Conservation (phyloP, 352 stramenopile species). For the Pythium apleroticum region DNA sequence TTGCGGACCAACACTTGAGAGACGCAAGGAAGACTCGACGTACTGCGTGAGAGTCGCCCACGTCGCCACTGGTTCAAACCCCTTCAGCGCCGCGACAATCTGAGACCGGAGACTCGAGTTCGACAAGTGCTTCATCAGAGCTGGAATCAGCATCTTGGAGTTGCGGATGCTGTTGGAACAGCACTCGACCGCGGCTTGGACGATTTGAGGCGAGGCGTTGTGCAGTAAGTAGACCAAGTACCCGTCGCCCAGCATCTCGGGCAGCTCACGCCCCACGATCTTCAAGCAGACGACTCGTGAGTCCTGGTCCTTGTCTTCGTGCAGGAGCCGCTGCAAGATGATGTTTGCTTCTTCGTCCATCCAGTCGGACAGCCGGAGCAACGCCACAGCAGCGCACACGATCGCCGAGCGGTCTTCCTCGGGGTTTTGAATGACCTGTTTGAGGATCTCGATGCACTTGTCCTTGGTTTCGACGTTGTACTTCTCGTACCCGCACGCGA, state of each 20-base stretch:
- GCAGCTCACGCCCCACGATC: slow-evolving; percentile 79
- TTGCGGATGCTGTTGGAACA: slow-evolving; percentile 74
- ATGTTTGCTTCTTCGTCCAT: slow-evolving; percentile 86
- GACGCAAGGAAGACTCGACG: slow-evolving; percentile 42
- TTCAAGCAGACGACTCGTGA: slow-evolving; percentile 77
- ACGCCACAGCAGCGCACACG: slow-evolving; percentile 72
- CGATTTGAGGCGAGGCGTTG: slow-evolving; percentile 62
- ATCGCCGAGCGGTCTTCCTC: slow-evolving; percentile 69
- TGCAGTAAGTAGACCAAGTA: slow-evolving; percentile 86
- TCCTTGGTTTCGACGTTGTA: slow-evolving; percentile 53
- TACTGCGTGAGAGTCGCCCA: slow-evolving; percentile 74
- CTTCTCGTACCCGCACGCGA: slow-evolving; percentile 77
- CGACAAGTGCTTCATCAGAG: slow-evolving; percentile 74
- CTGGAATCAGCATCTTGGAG: slow-evolving; percentile 83
- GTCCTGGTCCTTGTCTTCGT: slow-evolving; percentile 74
- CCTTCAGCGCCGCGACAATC: slow-evolving; percentile 67
- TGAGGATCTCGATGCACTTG: slow-evolving; percentile 63
- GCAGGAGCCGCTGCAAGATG: slow-evolving; percentile 72
- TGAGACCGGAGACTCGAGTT: slow-evolving; percentile 64
- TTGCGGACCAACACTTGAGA: slow-evolving; percentile 13
- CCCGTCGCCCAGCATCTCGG: slow-evolving; percentile 77
- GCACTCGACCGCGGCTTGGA: slow-evolving; percentile 79
- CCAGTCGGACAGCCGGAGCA: slow-evolving; percentile 77
- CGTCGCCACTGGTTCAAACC: slow-evolving; percentile 61
- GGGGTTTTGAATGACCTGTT: slow-evolving; percentile 49